Evolutionary conservation across 2,329 filamentous ascomycete genomes (phyloP).

Genomic region (Claviceps cyperi): DNA sequence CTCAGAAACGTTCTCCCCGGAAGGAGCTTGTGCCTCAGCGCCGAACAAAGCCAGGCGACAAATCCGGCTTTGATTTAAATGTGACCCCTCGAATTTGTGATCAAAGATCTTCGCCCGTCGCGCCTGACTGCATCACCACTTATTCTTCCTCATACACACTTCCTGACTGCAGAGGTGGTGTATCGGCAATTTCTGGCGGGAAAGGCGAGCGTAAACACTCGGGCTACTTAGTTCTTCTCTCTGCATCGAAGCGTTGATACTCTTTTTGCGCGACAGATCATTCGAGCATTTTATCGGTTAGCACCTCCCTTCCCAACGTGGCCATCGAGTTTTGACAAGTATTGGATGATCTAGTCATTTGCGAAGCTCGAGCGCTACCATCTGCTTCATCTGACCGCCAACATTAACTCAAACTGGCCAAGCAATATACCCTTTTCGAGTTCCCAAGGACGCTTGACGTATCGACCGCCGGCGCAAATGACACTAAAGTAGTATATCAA

Average conservation of each 20-base stretch:
- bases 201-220: not conserved
- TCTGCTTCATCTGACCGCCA: not conserved
- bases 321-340: not conserved
- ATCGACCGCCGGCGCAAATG: constrained; percentile 16
- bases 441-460: not conserved
- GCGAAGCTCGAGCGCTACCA: not conserved
- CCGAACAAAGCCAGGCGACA: constrained; percentile 5
- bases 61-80: not conserved
- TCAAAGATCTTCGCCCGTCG: constrained; percentile 1
- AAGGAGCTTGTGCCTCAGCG: not conserved
- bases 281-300: not conserved
- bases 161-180: not conserved
- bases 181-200: not conserved
- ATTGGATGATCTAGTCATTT: not conserved
- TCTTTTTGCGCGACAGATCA: not conserved
- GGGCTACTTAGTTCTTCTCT: not conserved
- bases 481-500: constrained; percentile 14
- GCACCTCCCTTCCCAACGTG: not conserved
- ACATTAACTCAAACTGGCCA: not conserved
- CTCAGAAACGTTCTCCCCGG: not conserved
- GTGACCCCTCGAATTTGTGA: constrained; percentile 3
- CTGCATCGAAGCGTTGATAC: not conserved
- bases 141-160: not conserved
- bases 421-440: not conserved
- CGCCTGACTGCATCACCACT: not conserved